These are phyloP conservation scores for Dothidotthia symphoricarpi DNA, from an alignment of 2,329 filamentous ascomycete species.

Conservation along the genomic window DNA sequence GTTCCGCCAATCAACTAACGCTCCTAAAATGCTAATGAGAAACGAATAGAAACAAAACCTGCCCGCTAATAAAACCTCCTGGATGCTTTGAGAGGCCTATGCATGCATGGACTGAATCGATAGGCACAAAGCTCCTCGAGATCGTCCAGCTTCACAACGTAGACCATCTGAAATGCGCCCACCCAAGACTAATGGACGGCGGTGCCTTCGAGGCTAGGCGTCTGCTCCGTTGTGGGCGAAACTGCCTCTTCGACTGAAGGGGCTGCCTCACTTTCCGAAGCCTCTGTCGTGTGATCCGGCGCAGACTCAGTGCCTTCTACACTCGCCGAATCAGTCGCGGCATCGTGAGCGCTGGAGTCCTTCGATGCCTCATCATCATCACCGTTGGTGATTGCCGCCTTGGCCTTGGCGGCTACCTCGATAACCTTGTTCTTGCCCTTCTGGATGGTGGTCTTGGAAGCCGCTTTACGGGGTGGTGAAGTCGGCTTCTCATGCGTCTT, in stretches of 20 bases:
- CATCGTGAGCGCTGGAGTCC: conserved; percentile 1
- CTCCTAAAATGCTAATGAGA: conserved; percentile 39
- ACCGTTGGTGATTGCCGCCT: conserved; percentile 31
- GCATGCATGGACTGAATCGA: too few relatives aligned
- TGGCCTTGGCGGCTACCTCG: conserved; percentile 36
- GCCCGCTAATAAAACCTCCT: neutral
- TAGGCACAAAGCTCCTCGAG: too few relatives aligned
- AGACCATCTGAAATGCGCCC: too few relatives aligned
- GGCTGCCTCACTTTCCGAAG: conserved; percentile 4
- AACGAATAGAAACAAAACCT: conserved; percentile 12
- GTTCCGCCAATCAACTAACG: conserved; percentile 26
- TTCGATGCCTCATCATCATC: conserved; percentile 13
- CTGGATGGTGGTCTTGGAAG: conserved; percentile 25
- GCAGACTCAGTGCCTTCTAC: conserved; percentile 15
- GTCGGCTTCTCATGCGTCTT: conserved; percentile 64
- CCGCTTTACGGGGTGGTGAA: conserved; percentile 36
- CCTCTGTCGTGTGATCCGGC: conserved; percentile 11
- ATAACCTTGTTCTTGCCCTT: conserved; percentile 41
- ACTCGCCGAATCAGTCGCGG: conserved; percentile 2
- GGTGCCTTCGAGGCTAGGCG: conserved; percentile 23
- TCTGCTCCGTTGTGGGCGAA: conserved; percentile 25
- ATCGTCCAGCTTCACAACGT: too few relatives aligned
- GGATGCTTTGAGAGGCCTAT: neutral
- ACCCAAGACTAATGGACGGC: conserved; percentile 18
- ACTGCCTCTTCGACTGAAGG: conserved; percentile 21